These are phyloP conservation scores for Alternaria arborescens DNA, from an alignment of 2,329 filamentous ascomycete genomes.

Conservation along the genomic window DNA sequence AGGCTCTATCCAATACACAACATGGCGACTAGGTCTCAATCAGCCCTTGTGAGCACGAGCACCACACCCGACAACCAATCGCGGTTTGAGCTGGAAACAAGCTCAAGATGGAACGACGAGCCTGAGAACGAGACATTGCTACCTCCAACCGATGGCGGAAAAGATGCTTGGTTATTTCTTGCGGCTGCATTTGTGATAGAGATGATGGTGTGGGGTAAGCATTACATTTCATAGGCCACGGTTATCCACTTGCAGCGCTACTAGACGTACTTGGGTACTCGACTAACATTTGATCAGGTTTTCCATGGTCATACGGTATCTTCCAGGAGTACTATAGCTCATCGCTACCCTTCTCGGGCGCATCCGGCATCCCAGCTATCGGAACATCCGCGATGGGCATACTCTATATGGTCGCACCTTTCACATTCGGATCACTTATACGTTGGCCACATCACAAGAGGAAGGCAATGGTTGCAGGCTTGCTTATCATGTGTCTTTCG, in stretches of 20 bases:
- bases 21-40: conserved; percentile 7
- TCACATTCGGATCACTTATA: conserved; percentile 50
- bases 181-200: conserved; percentile 61
- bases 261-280: background rate
- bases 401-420: conserved; percentile 55
- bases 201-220: conserved; percentile 58
- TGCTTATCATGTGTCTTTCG: conserved; percentile 47
- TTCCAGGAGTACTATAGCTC: conserved; percentile 75
- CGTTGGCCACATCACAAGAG: conserved; percentile 45
- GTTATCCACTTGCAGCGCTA: background rate
- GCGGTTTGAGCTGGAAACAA: conserved; percentile 11
- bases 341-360: conserved; percentile 65
- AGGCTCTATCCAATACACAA: background rate
- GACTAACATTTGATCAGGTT: conserved; percentile 58
- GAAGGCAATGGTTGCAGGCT: conserved; percentile 43
- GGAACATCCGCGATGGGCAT: conserved; percentile 69
- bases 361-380: conserved; percentile 65
- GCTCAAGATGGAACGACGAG: conserved; percentile 9
- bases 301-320: conserved; percentile 73
- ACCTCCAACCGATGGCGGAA: conserved; percentile 60
- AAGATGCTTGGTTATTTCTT: conserved; percentile 62
- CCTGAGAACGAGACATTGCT: conserved; percentile 36
- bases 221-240: background rate
- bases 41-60: background rate
- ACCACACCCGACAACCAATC: conserved; percentile 6